Conservation (phyloP, 73 alveolate genomes). For the Paramecium biaurelia region DNA sequence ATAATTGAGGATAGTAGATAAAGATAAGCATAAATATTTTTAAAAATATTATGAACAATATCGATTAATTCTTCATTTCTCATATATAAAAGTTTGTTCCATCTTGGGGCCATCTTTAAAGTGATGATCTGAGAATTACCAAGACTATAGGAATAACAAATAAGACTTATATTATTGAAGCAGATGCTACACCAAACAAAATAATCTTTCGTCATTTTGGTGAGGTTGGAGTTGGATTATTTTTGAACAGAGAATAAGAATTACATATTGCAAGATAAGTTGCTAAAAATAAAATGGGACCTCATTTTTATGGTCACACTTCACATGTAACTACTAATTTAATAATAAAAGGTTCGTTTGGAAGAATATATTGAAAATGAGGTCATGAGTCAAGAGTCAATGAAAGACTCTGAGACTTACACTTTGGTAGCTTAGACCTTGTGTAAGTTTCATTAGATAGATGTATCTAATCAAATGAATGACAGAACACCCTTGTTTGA, state of each 20-base stretch:
- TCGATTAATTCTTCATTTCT: constrained; percentile 27
- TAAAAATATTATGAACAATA: constrained; percentile 19
- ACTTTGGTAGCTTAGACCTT: constrained; percentile 49
- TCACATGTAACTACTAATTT: neutral
- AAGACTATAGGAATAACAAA: constrained; percentile 48
- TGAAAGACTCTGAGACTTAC: constrained; percentile 44
- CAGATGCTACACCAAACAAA: constrained; percentile 47
- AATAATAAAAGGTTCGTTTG: constrained; percentile 41
- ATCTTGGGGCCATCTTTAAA: neutral
- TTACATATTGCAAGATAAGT: constrained; percentile 1
- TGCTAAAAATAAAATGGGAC: constrained; percentile 54
- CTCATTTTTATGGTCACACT: constrained; percentile 52
- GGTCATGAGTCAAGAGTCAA: constrained; percentile 44
- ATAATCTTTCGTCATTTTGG: constrained; percentile 64
- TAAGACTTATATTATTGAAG: constrained; percentile 35
- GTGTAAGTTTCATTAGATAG: constrained; percentile 55
- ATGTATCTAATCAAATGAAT: neutral
- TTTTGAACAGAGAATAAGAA: constrained; percentile 58
- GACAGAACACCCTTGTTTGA: constrained; percentile 35
- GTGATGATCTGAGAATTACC: neutral
- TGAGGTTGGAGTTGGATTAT: constrained; percentile 55
- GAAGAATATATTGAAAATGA: constrained; percentile 55
- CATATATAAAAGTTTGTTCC: constrained; percentile 28
- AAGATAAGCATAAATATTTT: neutral
- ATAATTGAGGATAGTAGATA: neutral